Base-by-base conservation (phyloP, 1,284 basidiomycete species). In the Irpex sp. region DNA sequence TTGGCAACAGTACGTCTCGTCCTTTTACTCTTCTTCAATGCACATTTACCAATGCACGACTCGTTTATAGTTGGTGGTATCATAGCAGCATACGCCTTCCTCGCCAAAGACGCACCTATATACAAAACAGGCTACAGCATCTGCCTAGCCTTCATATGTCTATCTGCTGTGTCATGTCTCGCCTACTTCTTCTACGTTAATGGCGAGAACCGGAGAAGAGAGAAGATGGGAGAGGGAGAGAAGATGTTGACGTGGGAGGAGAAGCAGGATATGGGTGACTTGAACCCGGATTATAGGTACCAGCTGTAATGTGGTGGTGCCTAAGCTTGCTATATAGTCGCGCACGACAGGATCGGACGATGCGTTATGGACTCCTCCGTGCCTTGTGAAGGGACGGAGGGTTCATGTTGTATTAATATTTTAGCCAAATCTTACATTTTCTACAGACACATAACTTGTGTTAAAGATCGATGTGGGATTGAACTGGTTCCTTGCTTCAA, bases 271-370 rank as follows among this genome's bases (percentile, higher is more conserved):
- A 66, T 75, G 65, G 70, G 70, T 1, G 70, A 72, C 58, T 61
- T 71, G 46, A 72, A 70, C 53, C 70, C 70, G 6, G 68, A 72
- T 58, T 72, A 72, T 60, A 63, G 70, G 55, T 72, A 72, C 53
- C 50, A 69, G 21, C 59, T 68, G 35, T 72, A 51, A 62, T 11
- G 6, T 5, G 21, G n/a, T 13, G 50, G 0, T 35, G 5, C 5
- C 5, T n/a, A n/a, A n/a, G n/a, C 17, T 47, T 26, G 17, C 26
- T 26, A 26, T 26, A 3, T 26, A 26, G 26, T 26, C 4, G 3
- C 26, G 26, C 26, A 26, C 2, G 4, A 3, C 26, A 26, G 26
- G 4, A 3, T 26, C 3, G 26, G 26, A 26, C 26, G 2, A 26
- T 26, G 26, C 26, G 3, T 26, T 26, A 4, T 26, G 26, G 26